Percentiles rank a stretch among this genome's conserved stretches.
Evolutionary conservation across 2,329 filamentous ascomycete species (phyloP).

Genomic region (Neonectria faginata): DNA sequence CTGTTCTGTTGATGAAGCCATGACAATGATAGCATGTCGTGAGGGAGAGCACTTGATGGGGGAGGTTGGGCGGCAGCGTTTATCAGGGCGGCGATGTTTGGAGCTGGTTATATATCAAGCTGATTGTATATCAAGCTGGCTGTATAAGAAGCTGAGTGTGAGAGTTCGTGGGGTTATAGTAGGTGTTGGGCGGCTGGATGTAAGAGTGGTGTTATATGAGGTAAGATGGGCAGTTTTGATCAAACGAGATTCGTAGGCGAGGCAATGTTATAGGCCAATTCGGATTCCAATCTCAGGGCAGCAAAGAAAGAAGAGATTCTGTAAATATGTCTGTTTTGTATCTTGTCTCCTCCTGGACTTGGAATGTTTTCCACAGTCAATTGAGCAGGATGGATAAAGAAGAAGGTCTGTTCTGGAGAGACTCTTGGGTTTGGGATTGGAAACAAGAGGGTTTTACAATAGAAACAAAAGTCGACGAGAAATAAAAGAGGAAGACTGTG

Average conservation of each 20-base stretch:
- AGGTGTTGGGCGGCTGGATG: conserved; percentile 13
- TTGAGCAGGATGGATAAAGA: conserved; percentile 22
- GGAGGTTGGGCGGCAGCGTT: neutral
- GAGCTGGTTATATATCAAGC: neutral
- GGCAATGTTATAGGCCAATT: conserved; percentile 25
- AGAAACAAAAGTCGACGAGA: conserved; percentile 18
- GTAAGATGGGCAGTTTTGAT: conserved; percentile 31
- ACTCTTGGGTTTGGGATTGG: conserved; percentile 15
- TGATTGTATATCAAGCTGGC: neutral
- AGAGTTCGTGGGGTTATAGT: conserved; percentile 12
- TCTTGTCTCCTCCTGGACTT: conserved; percentile 20
- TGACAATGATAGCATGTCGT: conserved; percentile 63
- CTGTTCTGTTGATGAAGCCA: conserved; percentile 61
- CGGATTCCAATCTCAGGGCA: conserved; percentile 15
- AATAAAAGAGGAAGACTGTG: conserved; percentile 29
- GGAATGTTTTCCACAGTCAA: conserved; percentile 24
- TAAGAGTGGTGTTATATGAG: conserved; percentile 30
- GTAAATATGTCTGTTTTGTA: conserved; percentile 6
- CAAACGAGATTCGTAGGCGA: conserved; percentile 13
- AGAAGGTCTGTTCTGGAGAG: conserved; percentile 23
- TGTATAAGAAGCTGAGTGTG: conserved; percentile 1
- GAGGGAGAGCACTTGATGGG: conserved; percentile 5
- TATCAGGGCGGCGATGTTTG: neutral
- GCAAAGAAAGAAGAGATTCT: neutral
- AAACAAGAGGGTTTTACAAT: conserved; percentile 23